A percentile compares a stretch with the other conserved stretches of the same genome.
These are phyloP conservation scores for Aspergillus sp. DNA, from an alignment of 2,329 filamentous ascomycete species.

Conservation along the genomic window DNA sequence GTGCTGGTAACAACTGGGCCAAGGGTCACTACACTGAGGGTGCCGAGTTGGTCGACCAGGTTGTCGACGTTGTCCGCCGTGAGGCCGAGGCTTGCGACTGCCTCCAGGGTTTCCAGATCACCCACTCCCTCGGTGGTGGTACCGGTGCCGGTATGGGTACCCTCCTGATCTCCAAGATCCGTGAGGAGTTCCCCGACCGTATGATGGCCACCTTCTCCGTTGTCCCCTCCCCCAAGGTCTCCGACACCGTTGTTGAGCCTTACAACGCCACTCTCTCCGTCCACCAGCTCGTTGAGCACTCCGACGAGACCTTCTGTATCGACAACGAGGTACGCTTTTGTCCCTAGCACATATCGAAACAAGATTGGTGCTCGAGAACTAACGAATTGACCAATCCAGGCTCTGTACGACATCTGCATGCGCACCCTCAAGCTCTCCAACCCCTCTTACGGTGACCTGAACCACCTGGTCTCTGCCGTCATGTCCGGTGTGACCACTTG, in stretches of 20 bases:
- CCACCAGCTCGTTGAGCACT: conserved; percentile 99
- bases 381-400: conserved; percentile 46
- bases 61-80: conserved; percentile 96
- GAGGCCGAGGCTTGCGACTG: conserved; percentile 99
- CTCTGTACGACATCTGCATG: conserved; percentile 99
- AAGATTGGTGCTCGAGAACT: conserved; percentile 5
- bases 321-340: conserved; percentile 78
- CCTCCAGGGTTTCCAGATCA: conserved; percentile 99
- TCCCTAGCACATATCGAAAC: not conserved
- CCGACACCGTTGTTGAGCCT: conserved; percentile 98
- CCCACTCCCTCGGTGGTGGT: conserved; percentile 99
- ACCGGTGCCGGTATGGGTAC: conserved; percentile 99
- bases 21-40: conserved; percentile 99
- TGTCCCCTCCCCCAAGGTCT: conserved; percentile 98
- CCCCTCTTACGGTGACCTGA: conserved; percentile 98
- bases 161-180: conserved; percentile 99
- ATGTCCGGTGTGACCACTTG: conserved; percentile 99
- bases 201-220: conserved; percentile 99
- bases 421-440: conserved; percentile 97
- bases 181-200: conserved; percentile 99
- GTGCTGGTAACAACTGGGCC: conserved; percentile 99
- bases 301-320: conserved; percentile 99
- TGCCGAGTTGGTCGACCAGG: conserved; percentile 97
- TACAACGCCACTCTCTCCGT: conserved; percentile 99
- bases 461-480: conserved; percentile 98